Base-by-base conservation (phyloP, 1,139 yeast species). In the Scheffersomyces titani region DNA sequence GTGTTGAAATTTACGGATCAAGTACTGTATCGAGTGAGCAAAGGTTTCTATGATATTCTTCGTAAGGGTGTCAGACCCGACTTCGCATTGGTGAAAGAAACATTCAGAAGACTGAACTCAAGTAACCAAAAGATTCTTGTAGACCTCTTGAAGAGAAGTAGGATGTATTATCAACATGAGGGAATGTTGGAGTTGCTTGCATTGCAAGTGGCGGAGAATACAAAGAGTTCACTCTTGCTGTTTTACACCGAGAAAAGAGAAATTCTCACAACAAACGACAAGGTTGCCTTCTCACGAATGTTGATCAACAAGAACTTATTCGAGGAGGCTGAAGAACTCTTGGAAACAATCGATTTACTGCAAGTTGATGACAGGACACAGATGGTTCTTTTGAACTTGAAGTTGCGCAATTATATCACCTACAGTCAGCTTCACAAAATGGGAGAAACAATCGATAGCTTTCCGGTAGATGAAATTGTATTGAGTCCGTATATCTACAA, bases 11-110 rank as follows among this genome's bases (percentile, higher is more conserved):
- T 61, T 47, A 55, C 61, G 19, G 65, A 61, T 9, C 82, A 78
- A 55, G 64, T 75, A 1, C 69, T 69, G 40, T 77, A 72, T 59
- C 62, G 83, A 47, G 62, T 76, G 46, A 66, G 69, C 20, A 64
- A 67, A 51, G 84, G 83, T 9, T 75, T 79, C 54, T 61, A 62
- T 9, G 78, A 73, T 19, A 57, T 79, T 9, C 54, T 76, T 45
- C 61, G 70, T 19, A 68, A 67, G 54, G 83, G 82, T 0, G 70
- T 78, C 4, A 65, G 68, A 48, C 83, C 83, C 0, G 81, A 78
- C 58, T 63, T 66, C 51, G 57, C 59, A 11, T 57, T 75, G 9
- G 61, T 78, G 4, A 71, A 72, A 55, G 71, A 68, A 47, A 76
- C 82, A 0, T 75, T 76, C 57, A 63, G 67, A 52, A 62, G 71